Percentiles rank a stretch among this genome's conserved stretches.
Evolutionary conservation across 805 yeast genomes (phyloP).

Genomic region (Myxozyma monticola): DNA sequence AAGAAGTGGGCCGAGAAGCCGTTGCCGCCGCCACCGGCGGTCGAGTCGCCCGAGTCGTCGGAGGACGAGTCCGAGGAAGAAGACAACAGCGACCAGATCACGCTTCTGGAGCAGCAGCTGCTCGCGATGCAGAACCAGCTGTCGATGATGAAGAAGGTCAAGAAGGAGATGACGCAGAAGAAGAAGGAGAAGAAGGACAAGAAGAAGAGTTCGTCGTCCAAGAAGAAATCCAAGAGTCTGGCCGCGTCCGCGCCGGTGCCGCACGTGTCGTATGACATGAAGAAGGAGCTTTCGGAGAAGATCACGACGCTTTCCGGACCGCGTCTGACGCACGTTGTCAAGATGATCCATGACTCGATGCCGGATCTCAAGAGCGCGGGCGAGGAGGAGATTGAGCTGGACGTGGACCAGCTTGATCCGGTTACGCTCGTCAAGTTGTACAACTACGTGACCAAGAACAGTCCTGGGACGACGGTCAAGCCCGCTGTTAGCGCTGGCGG

Average conservation of each 20-base stretch:
- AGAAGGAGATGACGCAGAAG: constrained; percentile 54
- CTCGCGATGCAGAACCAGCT: constrained; percentile 82
- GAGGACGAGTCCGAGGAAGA: constrained; percentile 62
- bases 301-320: constrained; percentile 76
- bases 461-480: constrained; percentile 21
- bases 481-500: constrained; percentile 17
- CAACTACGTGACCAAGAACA: constrained; percentile 68
- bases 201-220: constrained; percentile 38
- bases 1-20: constrained; percentile 89
- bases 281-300: constrained; percentile 84
- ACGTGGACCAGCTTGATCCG: constrained; percentile 89
- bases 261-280: constrained; percentile 91
- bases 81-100: constrained; percentile 77
- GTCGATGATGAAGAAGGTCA: constrained; percentile 76
- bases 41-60: constrained; percentile 46
- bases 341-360: constrained; percentile 78
- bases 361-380: constrained; percentile 52
- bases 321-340: constrained; percentile 77
- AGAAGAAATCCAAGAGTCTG: constrained; percentile 14
- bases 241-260: constrained; percentile 39
- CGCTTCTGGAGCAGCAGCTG: constrained; percentile 83
- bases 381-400: constrained; percentile 88
- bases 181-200: constrained; percentile 51
- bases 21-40: constrained; percentile 48
- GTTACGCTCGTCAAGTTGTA: constrained; percentile 78